Conservation (phyloP, 1,284 basidiomycete species). For the Heterobasidion annosum region DNA sequence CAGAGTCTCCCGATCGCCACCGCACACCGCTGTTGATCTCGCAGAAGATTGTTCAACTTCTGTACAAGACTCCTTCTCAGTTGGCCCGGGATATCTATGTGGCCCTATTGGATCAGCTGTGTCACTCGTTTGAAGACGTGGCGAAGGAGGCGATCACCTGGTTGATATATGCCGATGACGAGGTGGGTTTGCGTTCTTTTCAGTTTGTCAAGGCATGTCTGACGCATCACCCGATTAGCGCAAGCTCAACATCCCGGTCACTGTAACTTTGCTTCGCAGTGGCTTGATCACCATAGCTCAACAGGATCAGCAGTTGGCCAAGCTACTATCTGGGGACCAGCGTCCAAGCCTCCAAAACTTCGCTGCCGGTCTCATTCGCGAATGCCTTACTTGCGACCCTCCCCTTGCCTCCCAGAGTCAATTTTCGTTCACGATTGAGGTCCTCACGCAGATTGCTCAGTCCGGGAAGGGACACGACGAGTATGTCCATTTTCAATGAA, state of each 20-base stretch:
- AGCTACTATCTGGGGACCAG: conserved; percentile 76
- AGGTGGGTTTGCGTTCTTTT: conserved; percentile 40
- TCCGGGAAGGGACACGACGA: conserved; percentile 74
- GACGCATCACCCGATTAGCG: conserved; percentile 38
- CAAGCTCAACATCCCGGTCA: conserved; percentile 95
- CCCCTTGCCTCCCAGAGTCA: conserved; percentile 76
- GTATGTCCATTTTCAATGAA: conserved; percentile 32
- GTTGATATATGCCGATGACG: conserved; percentile 95
- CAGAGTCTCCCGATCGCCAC: conserved; percentile 71
- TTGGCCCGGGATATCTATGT: conserved; percentile 90
- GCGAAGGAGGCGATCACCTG: conserved; percentile 96
- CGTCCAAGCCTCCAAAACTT: conserved; percentile 78
- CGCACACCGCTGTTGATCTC: conserved; percentile 89
- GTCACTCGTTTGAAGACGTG: conserved; percentile 85
- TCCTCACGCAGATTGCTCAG: conserved; percentile 68
- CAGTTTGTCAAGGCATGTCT: neutral
- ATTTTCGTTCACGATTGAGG: conserved; percentile 77
- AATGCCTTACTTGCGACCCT: conserved; percentile 75
- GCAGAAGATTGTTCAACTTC: conserved; percentile 84
- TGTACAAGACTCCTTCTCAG: conserved; percentile 81
- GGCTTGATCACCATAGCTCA: conserved; percentile 74
- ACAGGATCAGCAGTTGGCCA: conserved; percentile 89
- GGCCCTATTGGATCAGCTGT: conserved; percentile 82
- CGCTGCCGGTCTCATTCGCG: conserved; percentile 77
- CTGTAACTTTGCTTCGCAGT: conserved; percentile 79